Evolutionary conservation across 2,329 filamentous ascomycete species (phyloP).

Genomic region (Sarocladiaceae sp.): DNA sequence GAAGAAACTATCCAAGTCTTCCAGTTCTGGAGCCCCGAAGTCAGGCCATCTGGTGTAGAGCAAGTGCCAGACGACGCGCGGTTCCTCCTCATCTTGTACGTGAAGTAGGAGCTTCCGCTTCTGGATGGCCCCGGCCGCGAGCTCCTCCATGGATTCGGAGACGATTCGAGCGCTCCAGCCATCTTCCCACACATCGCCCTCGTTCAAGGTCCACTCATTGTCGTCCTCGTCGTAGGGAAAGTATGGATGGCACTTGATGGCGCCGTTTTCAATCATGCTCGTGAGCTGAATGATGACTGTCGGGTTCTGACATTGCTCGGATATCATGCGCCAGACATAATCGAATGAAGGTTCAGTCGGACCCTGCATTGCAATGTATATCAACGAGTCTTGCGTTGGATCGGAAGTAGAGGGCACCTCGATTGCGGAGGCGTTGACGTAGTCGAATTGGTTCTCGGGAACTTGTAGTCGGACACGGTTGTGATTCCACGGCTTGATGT

Average conservation of each 20-base stretch:
- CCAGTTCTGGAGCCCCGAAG: slow-evolving; percentile 70
- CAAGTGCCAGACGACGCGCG: slow-evolving; percentile 71
- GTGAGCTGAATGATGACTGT: slow-evolving; percentile 94
- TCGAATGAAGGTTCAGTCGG: slow-evolving; percentile 70
- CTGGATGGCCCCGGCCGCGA: slow-evolving; percentile 55
- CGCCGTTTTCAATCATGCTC: slow-evolving; percentile 69
- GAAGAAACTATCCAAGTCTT: slow-evolving; percentile 62
- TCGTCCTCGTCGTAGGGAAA: slow-evolving; percentile 59
- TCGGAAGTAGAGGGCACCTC: slow-evolving; percentile 40
- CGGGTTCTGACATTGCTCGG: slow-evolving; percentile 64
- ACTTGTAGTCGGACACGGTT: slow-evolving; percentile 80
- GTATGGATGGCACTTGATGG: slow-evolving; percentile 85
- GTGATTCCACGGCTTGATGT: slow-evolving; percentile 84
- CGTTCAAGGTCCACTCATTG: slow-evolving; percentile 51
- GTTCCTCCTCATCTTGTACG: slow-evolving; percentile 36
- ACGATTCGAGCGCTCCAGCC: slow-evolving; percentile 63
- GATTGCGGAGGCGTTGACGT: slow-evolving; percentile 77
- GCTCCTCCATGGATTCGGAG: slow-evolving; percentile 56
- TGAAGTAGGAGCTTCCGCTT: slow-evolving; percentile 65
- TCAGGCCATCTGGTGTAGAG: slow-evolving; percentile 88
- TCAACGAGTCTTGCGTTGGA: slow-evolving; percentile 32
- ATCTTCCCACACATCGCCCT: slow-evolving; percentile 57
- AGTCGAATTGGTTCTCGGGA: slow-evolving; percentile 64
- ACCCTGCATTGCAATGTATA: slow-evolving; percentile 91
- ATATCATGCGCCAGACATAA: slow-evolving; percentile 95